phyloP scores from a whole-genome alignment of 2,329 filamentous ascomycete species.

The Fusarium nelsonii region DNA sequence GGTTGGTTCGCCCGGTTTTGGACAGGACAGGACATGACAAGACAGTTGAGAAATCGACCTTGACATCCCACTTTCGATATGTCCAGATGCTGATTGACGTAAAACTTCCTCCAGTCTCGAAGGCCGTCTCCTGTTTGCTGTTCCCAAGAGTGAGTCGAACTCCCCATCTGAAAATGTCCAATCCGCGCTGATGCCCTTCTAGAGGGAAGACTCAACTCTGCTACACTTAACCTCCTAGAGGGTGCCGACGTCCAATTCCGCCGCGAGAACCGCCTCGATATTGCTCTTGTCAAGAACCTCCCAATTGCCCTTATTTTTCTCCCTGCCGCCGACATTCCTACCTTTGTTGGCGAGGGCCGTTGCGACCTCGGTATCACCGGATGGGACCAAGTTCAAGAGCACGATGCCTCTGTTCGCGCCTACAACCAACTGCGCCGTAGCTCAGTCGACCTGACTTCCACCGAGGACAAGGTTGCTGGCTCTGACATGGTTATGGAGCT shows the following conservation, averaged over 20 bases:
- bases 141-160: conserved; percentile 90
- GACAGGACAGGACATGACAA: not conserved
- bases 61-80: conserved; percentile 8
- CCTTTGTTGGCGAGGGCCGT: conserved; percentile 93
- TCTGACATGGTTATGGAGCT: conserved; percentile 92
- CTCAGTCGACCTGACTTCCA: conserved; percentile 50
- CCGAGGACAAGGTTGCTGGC: conserved; percentile 63
- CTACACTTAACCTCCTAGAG: conserved; percentile 88
- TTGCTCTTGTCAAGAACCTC: conserved; percentile 96
- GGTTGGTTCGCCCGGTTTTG: conserved; percentile 55
- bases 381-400: conserved; percentile 90
- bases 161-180: not conserved
- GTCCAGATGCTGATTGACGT: conserved; percentile 36
- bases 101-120: conserved; percentile 73
- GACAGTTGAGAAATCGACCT: conserved; percentile 1
- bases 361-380: conserved; percentile 97
- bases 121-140: conserved; percentile 92
- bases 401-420: conserved; percentile 74
- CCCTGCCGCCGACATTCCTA: conserved; percentile 95
- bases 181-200: conserved; percentile 25
- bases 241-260: conserved; percentile 97
- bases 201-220: conserved; percentile 94
- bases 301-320: conserved; percentile 97
- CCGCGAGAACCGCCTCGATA: conserved; percentile 93
- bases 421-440: conserved; percentile 62